phyloP scores from a whole-genome alignment of 495 filamentous ascomycete genomes.

The Pyrenopolyporus hunteri region DNA sequence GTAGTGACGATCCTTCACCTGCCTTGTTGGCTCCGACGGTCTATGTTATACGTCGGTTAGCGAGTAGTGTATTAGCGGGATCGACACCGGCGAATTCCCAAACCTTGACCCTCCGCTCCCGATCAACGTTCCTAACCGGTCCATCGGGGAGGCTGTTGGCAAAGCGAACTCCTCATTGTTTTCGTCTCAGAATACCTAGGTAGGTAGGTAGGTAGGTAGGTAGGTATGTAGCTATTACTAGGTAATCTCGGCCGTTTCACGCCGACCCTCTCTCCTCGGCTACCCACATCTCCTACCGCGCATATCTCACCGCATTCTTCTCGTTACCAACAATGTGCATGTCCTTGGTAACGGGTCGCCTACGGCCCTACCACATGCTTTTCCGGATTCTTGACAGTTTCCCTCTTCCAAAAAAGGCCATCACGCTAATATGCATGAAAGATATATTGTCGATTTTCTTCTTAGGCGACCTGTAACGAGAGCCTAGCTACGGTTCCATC shows the following conservation, averaged over 20 bases:
- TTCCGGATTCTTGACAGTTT: not conserved
- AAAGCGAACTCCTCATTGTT: not conserved
- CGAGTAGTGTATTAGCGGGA: slow-evolving; percentile 19
- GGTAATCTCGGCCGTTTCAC: slow-evolving; percentile 58
- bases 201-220: too few relatives aligned
- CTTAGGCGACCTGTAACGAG: too few relatives aligned
- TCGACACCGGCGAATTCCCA: slow-evolving; percentile 26
- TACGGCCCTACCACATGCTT: not conserved
- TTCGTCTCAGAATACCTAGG: too few relatives aligned
- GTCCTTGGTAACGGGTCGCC: slow-evolving; percentile 34
- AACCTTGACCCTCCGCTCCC: slow-evolving; percentile 50
- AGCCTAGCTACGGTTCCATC: too few relatives aligned
- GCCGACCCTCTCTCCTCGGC: slow-evolving; percentile 60
- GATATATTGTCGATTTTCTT: too few relatives aligned
- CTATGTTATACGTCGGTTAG: slow-evolving; percentile 16
- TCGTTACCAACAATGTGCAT: slow-evolving; percentile 44
- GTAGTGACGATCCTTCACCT: too few relatives aligned
- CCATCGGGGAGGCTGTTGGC: slow-evolving; percentile 15
- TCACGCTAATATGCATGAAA: too few relatives aligned
- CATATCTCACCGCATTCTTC: slow-evolving; percentile 49
- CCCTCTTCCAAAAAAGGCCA: not conserved
- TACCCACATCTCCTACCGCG: slow-evolving; percentile 63
- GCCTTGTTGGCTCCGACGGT: slow-evolving; percentile 34
- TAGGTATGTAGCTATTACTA: too few relatives aligned
- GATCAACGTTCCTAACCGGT: slow-evolving; percentile 50